A percentile compares a stretch with the other conserved stretches of the same genome.
Conservation (phyloP, 108 stramenopile genomes). For the Nitzschia inconspicua region DNA sequence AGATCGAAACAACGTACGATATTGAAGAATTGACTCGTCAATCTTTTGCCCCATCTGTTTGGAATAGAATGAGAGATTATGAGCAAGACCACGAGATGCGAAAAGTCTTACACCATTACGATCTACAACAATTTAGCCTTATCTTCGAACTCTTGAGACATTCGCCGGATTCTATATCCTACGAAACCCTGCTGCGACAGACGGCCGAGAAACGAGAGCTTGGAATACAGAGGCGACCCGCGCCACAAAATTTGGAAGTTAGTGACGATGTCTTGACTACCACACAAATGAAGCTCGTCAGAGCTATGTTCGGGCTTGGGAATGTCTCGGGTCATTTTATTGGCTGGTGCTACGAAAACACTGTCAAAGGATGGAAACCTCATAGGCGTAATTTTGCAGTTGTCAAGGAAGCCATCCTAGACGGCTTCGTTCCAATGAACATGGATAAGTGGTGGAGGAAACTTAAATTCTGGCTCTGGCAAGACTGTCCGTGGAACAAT, state of each 20-base stretch:
- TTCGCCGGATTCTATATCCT: conserved; percentile 8
- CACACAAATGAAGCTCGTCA: conserved; percentile 18
- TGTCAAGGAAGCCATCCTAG: conserved; percentile 32
- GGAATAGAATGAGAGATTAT: conserved; percentile 15
- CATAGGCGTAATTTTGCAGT: conserved; percentile 30
- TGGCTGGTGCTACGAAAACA: conserved; percentile 35
- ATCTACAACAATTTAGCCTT: conserved; percentile 26
- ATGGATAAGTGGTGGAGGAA: conserved; percentile 37
- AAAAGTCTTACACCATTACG: conserved; percentile 8
- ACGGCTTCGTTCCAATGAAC: conserved; percentile 27
- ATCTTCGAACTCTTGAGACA: conserved; percentile 21
- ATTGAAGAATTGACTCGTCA: conserved; percentile 9
- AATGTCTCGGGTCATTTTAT: conserved; percentile 30
- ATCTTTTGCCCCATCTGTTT: conserved; percentile 3
- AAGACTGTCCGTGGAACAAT: conserved; percentile 29
- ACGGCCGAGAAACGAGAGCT: not conserved
- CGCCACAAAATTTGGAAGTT: not conserved
- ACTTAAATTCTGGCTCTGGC: conserved; percentile 37
- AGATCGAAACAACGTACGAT: conserved; percentile 1
- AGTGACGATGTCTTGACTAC: conserved; percentile 7
- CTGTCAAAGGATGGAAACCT: conserved; percentile 19
- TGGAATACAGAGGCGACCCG: not conserved
- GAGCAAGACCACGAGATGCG: conserved; percentile 13
- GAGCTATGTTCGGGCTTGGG: conserved; percentile 15
- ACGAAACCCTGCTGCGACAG: not conserved